phyloP scores from a whole-genome alignment of 192 early-diverging fungal genomes.

The Borealophlyctis nickersoniae region DNA sequence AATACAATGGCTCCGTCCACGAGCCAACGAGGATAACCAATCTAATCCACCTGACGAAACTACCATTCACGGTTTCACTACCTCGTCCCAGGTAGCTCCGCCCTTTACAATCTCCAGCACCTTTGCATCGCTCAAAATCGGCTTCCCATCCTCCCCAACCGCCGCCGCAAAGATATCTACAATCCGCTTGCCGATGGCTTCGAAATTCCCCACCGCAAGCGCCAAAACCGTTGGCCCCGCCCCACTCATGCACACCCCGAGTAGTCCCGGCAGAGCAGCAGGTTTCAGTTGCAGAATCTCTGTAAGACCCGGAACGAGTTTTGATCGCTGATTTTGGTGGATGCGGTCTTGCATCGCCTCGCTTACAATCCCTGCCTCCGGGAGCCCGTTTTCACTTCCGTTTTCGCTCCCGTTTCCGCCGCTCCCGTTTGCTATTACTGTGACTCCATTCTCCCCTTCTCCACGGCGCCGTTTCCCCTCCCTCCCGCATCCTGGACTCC shows the following conservation, averaged over 20 bases:
- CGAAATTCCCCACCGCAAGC: conserved; percentile 81
- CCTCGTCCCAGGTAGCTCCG: conserved; percentile 50
- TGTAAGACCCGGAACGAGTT: conserved; percentile 90
- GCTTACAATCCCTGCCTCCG: conserved; percentile 69
- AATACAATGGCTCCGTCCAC: no score
- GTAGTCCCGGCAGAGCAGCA: conserved; percentile 72
- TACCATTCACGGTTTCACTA: no score
- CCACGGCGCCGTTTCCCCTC: no score
- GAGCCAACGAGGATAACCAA: no score
- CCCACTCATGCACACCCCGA: conserved; percentile 91
- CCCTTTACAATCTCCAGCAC: conserved; percentile 53
- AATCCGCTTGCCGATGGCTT: conserved; percentile 70
- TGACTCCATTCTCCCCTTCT: no score
- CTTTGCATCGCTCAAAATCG: conserved; percentile 31
- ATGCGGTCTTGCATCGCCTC: conserved; percentile 94
- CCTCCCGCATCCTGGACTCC: no score
- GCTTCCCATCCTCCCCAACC: conserved; percentile 46
- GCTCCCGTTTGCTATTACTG: no score
- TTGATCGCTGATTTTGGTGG: conserved; percentile 94
- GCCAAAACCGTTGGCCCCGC: conserved; percentile 96
- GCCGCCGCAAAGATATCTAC: conserved; percentile 57
- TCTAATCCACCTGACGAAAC: no score
- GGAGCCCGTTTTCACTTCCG: conserved; percentile 30
- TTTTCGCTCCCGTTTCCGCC: no score
- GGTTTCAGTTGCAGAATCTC: conserved; percentile 78